Conservation (phyloP, 257 asterid genomes). For the Leptodermis oblonga region DNA sequence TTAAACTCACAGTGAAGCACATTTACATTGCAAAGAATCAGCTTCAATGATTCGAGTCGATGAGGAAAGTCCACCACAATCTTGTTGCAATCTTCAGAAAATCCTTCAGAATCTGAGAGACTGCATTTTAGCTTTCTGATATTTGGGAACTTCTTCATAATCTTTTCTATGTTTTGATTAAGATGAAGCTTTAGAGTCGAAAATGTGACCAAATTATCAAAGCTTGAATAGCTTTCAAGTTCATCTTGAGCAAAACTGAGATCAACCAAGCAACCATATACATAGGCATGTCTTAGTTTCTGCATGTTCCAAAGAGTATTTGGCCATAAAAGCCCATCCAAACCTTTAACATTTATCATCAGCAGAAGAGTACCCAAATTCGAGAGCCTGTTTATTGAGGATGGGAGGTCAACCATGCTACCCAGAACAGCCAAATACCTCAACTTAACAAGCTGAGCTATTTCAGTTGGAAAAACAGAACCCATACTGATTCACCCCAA, state of each 20-base stretch:
- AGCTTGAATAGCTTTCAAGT: neutral
- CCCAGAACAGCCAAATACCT: constrained; percentile 5
- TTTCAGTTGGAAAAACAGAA: neutral
- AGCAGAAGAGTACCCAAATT: constrained; percentile 4
- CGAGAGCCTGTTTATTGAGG: neutral
- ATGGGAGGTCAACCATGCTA: neutral
- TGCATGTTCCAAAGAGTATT: neutral
- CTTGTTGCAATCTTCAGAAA: neutral
- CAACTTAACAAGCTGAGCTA: neutral
- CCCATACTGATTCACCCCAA: neutral
- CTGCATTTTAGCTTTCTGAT: neutral
- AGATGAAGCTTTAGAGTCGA: neutral
- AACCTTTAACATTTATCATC: neutral
- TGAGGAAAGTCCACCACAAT: neutral
- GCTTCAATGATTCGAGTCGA: neutral
- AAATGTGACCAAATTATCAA: neutral
- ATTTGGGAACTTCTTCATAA: constrained; percentile 5
- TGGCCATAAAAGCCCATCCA: neutral
- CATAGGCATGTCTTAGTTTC: neutral
- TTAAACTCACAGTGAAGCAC: too few relatives aligned
- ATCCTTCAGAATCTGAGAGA: neutral
- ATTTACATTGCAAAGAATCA: neutral
- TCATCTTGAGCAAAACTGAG: neutral
- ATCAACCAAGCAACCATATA: neutral
- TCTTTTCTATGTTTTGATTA: neutral